These are phyloP conservation scores for Thalassiosira livingstoniorum DNA, from an alignment of 352 stramenopile species.

Conservation along the genomic window DNA sequence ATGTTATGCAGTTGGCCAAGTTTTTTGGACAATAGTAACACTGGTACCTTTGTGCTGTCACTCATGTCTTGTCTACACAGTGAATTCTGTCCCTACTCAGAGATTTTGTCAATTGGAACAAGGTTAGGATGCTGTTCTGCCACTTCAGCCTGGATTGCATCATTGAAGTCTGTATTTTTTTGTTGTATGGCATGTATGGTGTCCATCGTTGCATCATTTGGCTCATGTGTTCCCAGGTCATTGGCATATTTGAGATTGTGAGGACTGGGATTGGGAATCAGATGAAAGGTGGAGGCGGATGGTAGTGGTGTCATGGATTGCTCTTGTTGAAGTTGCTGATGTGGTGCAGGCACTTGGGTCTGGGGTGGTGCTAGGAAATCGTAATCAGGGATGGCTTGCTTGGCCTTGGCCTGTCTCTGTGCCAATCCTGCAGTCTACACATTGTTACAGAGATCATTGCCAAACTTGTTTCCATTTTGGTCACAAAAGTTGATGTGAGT, in stretches of 20 bases:
- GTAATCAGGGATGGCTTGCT: neutral
- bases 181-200: no score
- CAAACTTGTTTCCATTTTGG: neutral
- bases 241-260: neutral
- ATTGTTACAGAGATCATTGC: neutral
- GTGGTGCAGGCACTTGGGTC: neutral
- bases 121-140: no score
- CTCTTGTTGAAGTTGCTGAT: neutral
- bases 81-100: no score
- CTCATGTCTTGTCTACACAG: no score
- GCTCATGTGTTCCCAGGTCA: no score
- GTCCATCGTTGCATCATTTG: no score
- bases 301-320: neutral
- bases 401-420: neutral
- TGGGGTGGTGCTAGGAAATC: neutral
- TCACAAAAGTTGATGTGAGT: neutral
- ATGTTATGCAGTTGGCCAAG: neutral
- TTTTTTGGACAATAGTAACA: no score
- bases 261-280: neutral
- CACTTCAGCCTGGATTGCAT: no score
- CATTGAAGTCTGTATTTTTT: no score
- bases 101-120: no score
- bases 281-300: neutral
- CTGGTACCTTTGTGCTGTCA: no score
- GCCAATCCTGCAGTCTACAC: neutral